Base-by-base conservation (phyloP, 1,284 basidiomycete genomes). In the Ustilago hordei region DNA sequence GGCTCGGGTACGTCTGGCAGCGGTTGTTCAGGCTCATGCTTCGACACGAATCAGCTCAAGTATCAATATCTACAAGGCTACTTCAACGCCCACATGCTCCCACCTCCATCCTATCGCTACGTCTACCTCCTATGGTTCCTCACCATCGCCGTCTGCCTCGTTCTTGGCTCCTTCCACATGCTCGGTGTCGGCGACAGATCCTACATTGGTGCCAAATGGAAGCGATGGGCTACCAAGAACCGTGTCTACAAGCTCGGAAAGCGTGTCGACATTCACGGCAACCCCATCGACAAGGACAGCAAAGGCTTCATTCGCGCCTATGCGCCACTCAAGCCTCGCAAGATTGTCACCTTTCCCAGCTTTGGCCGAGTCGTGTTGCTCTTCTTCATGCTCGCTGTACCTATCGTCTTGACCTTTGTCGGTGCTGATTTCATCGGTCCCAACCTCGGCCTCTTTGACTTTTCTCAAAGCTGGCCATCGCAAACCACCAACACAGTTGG, bases 361-460 rank as follows among this genome's bases (percentile, higher is more conserved):
- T 72, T 82, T 32, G 80, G 82, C 23, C 61, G 75, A 19, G 23
- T 83, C 12, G 57, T 83, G 28, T 67, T 83, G 8, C 68, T 84
- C n/a, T 69, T 78, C 60, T 74, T 78, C 62, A 57, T 85, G 55
- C 34, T 84, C 3, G 77, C 80, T 2, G 57, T 85, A 0, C 82
- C 82, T 38, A 61, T 83, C 60, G 57, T 75, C 8, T 61, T 86
- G 64, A 85, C 84, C 9, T 60, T 92, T 64, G 86, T 91, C 17
- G 93, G 93, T 12, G 90, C 91, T 11, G 93, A 94, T 86, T 93
- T 93, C 83, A 89, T 94, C 78, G 88, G 89, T 0, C 92, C 93
- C 0, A 84, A 85, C 13, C 86, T 88, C 2, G 57, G 66, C 48
- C 69, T 85, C 52, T 86, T 85, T 50, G 82, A 79, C 68, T 67